Conservation (phyloP, 2,329 filamentous ascomycete species). For the Xylariaceae sp. region DNA sequence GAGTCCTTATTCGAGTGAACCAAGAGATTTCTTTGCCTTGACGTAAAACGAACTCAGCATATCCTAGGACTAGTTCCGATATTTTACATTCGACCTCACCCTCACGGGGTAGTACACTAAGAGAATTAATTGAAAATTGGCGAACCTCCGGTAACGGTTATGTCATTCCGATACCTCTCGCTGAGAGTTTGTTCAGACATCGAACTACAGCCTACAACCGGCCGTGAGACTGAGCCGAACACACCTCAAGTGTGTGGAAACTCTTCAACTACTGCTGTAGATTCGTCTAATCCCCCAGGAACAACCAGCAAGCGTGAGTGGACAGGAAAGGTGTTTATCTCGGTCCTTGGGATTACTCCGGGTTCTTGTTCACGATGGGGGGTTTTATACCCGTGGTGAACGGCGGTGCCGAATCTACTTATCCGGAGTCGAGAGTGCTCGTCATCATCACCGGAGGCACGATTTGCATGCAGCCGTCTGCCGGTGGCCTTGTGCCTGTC, state of each 20-base stretch:
- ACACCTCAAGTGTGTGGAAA: not conserved
- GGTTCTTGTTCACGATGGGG: constrained; percentile 25
- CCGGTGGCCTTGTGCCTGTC: constrained; percentile 78
- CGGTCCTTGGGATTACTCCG: not conserved
- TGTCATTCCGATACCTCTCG: not conserved
- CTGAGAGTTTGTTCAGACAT: not conserved
- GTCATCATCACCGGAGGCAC: constrained; percentile 90
- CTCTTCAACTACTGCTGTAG: not conserved
- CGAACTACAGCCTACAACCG: too few species aligned
- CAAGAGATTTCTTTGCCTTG: constrained; percentile 21
- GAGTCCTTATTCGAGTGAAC: constrained; percentile 29
- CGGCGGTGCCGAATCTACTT: constrained; percentile 35
- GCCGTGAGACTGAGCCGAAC: not conserved
- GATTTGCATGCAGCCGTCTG: constrained; percentile 87
- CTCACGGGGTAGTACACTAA: not conserved
- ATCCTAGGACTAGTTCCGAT: constrained; percentile 11
- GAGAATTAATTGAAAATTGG: not conserved
- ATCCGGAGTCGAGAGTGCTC: constrained; percentile 78
- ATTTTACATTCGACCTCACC: not conserved
- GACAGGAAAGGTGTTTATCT: not conserved
- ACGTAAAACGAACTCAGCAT: constrained; percentile 15
- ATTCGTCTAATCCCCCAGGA: not conserved
- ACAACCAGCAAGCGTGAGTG: not conserved
- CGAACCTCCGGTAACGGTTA: not conserved
- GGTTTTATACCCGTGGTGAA: constrained; percentile 25